These are phyloP conservation scores for Drechslera avenae DNA, from an alignment of 2,329 filamentous ascomycete genomes.

Conservation along the genomic window DNA sequence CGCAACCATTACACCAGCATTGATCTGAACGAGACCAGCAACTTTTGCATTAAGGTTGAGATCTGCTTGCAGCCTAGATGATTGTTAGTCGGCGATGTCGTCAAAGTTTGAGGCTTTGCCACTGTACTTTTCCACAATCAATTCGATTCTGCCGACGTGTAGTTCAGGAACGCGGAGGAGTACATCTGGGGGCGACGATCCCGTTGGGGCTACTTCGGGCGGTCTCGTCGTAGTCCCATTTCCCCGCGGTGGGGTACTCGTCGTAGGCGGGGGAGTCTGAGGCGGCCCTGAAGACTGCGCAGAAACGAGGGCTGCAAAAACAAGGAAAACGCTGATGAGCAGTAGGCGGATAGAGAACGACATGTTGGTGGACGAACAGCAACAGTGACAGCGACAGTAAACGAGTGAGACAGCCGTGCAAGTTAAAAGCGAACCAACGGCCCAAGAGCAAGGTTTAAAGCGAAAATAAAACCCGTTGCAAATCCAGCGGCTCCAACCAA, in stretches of 20 bases:
- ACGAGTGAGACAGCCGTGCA: conserved; percentile 18
- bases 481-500: conserved; percentile 16
- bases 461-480: conserved; percentile 17
- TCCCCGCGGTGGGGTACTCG: conserved; percentile 25
- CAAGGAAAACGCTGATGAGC: conserved; percentile 36
- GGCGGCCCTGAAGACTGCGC: conserved; percentile 30
- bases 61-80: conserved; percentile 55
- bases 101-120: no score
- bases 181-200: conserved; percentile 59
- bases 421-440: conserved; percentile 17
- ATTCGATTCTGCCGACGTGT: conserved; percentile 63
- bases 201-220: conserved; percentile 27
- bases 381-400: conserved; percentile 19
- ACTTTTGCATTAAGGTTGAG: conserved; percentile 66
- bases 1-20: conserved; percentile 55
- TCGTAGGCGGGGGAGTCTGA: conserved; percentile 37
- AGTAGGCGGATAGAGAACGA: conserved; percentile 43
- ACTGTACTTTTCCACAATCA: conserved; percentile 60
- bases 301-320: conserved; percentile 32
- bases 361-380: conserved; percentile 25
- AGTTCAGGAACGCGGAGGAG: conserved; percentile 63
- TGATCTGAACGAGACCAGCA: conserved; percentile 61
- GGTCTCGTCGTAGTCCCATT: conserved; percentile 30
- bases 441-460: conserved; percentile 22
- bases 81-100: no score